A percentile compares a stretch with the other conserved stretches of the same genome.
Conservation (phyloP, 345 rosid species). For the Salix brachista region DNA sequence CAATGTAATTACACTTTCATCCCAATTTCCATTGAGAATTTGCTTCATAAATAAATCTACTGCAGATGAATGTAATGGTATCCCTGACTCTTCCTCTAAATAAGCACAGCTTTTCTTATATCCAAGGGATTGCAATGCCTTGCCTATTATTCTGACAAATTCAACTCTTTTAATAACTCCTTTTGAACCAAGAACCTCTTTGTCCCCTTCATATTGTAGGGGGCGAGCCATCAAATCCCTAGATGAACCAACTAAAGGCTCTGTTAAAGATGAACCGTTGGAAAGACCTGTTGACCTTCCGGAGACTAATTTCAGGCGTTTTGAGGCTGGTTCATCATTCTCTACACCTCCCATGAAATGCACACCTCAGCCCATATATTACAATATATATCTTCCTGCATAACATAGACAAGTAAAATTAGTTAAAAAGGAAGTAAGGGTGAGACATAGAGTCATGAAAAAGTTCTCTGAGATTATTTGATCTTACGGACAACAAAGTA, state of each 20-base stretch:
- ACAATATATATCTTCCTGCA: constrained; percentile 4
- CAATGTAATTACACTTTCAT: constrained; percentile 54
- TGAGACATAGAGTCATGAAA: not conserved
- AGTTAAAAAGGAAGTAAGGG: not conserved
- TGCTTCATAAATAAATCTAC: constrained; percentile 51
- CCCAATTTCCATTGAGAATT: constrained; percentile 61
- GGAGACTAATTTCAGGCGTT: constrained; percentile 15
- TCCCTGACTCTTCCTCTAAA: constrained; percentile 71
- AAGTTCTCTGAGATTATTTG: not conserved
- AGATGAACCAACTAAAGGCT: constrained; percentile 36
- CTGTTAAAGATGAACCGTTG: constrained; percentile 11
- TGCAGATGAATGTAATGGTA: constrained; percentile 42
- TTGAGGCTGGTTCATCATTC: constrained; percentile 20
- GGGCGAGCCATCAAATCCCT: constrained; percentile 68
- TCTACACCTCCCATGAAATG: constrained; percentile 22
- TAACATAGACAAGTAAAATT: not conserved
- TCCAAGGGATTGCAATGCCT: constrained; percentile 69
- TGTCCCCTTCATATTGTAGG: constrained; percentile 59
- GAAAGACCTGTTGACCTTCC: constrained; percentile 4
- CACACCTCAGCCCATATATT: constrained; percentile 21
- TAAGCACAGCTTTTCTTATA: constrained; percentile 53
- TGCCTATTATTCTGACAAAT: constrained; percentile 54
- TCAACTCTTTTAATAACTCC: constrained; percentile 58
- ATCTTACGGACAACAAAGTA: not conserved
- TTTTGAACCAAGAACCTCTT: constrained; percentile 49